These are phyloP conservation scores for Polygonum aviculare DNA, from an alignment of 148 eudicot genomes.

Conservation along the genomic window DNA sequence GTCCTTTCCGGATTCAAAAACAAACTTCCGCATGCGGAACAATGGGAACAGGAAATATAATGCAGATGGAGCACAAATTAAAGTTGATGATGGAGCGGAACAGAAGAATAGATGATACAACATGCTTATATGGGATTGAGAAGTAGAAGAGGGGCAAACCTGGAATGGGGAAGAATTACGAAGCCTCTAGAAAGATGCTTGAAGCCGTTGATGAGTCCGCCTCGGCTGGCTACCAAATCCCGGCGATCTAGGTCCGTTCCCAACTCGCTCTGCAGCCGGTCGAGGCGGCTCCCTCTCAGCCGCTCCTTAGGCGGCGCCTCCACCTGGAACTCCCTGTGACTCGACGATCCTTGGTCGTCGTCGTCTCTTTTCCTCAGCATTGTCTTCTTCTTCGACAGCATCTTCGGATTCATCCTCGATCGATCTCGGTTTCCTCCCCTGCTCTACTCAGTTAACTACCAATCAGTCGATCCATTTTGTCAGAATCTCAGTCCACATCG, in stretches of 20 bases:
- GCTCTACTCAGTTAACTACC: neutral
- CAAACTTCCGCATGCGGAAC: too few species aligned
- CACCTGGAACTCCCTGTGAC: constrained; percentile 28
- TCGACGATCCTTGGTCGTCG: constrained; percentile 11
- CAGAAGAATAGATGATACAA: too few species aligned
- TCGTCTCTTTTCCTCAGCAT: constrained; percentile 10
- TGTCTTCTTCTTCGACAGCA: constrained; percentile 18
- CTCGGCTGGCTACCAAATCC: constrained; percentile 22
- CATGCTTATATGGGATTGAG: neutral
- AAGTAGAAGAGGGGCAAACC: constrained; percentile 16
- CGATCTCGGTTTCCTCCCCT: neutral
- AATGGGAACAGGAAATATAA: too few species aligned
- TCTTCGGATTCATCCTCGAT: constrained; percentile 24
- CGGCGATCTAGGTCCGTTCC: constrained; percentile 3
- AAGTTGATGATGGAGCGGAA: too few species aligned
- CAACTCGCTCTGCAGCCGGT: constrained; percentile 35
- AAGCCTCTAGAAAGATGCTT: constrained; percentile 32
- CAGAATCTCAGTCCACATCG: neutral
- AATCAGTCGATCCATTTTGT: neutral
- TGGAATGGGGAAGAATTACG: constrained; percentile 50
- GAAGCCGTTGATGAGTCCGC: constrained; percentile 34
- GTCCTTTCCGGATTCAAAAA: too few species aligned
- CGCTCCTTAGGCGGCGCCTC: constrained; percentile 30
- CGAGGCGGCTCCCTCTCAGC: constrained; percentile 33
- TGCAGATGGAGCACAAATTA: too few species aligned